Evolutionary conservation across 2,329 filamentous ascomycete genomes (phyloP).

Genomic region (Scedosporium boydii): DNA sequence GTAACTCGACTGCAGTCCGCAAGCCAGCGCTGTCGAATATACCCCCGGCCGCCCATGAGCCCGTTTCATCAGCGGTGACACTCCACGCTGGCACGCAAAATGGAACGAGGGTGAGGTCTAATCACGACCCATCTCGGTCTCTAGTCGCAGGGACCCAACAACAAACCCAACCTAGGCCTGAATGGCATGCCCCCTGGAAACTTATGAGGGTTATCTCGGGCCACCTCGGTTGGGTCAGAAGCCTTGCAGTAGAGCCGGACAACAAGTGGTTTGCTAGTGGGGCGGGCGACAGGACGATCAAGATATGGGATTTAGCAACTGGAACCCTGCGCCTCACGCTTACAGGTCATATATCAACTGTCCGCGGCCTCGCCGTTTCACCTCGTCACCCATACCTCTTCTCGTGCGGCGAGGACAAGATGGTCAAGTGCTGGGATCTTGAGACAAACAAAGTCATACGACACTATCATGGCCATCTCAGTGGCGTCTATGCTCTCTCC

Average conservation of each 20-base stretch:
- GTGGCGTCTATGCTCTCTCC: slow-evolving; percentile 85
- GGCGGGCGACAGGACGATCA: slow-evolving; percentile 91
- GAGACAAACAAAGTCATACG: slow-evolving; percentile 99
- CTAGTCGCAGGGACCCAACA: slow-evolving; percentile 10
- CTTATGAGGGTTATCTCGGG: slow-evolving; percentile 95
- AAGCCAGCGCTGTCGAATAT: slow-evolving; percentile 28
- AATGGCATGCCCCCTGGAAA: slow-evolving; percentile 99
- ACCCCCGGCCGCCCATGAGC: slow-evolving; percentile 25
- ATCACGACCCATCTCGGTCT: background rate
- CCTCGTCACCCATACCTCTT: slow-evolving; percentile 94
- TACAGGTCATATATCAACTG: slow-evolving; percentile 90
- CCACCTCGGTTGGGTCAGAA: slow-evolving; percentile 89
- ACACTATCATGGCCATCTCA: slow-evolving; percentile 94
- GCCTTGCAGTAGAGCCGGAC: slow-evolving; percentile 82
- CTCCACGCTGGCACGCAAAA: background rate
- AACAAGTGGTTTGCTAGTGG: slow-evolving; percentile 98
- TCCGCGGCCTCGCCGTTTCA: slow-evolving; percentile 84
- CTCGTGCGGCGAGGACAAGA: slow-evolving; percentile 97
- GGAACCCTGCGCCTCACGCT: slow-evolving; percentile 77
- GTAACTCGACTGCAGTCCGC: slow-evolving; percentile 22
- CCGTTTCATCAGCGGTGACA: slow-evolving; percentile 24
- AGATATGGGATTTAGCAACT: slow-evolving; percentile 94
- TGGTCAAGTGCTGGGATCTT: slow-evolving; percentile 99
- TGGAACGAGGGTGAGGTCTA: background rate
- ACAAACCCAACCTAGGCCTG: slow-evolving; percentile 51